These are phyloP conservation scores for Paecilomyces dactylethromorphus DNA, from an alignment of 2,329 filamentous ascomycete species.

Conservation along the genomic window DNA sequence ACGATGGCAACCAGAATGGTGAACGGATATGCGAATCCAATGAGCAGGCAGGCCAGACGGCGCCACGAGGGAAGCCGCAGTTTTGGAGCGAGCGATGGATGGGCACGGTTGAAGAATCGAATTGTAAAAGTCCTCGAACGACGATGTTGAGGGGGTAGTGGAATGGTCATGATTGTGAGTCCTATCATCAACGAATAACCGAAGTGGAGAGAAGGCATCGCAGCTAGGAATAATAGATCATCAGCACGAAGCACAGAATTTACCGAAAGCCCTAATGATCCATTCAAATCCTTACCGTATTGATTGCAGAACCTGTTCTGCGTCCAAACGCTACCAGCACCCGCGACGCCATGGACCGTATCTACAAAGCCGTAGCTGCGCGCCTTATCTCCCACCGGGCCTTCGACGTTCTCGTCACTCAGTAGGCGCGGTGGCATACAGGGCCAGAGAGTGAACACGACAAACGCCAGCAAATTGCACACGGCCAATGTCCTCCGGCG, in stretches of 20 bases:
- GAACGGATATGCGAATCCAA: conserved; percentile 58
- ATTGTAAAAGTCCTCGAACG: conserved; percentile 30
- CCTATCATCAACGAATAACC: conserved; percentile 69
- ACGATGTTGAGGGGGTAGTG: conserved; percentile 50
- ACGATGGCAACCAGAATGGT: conserved; percentile 63
- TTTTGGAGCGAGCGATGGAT: conserved; percentile 9
- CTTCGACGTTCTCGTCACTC: conserved; percentile 48
- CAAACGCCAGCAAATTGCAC: conserved; percentile 54
- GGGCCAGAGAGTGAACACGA: conserved; percentile 54
- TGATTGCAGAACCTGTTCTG: conserved; percentile 70
- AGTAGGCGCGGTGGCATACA: conserved; percentile 56
- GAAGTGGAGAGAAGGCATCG: conserved; percentile 71
- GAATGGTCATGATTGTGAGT: conserved; percentile 60
- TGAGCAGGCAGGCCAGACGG: conserved; percentile 42
- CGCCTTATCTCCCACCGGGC: conserved; percentile 50
- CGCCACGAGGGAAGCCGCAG: conserved; percentile 43
- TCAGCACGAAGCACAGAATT: not conserved
- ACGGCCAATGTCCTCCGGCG: conserved; percentile 51
- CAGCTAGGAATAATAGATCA: conserved; percentile 38
- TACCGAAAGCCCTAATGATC: not conserved
- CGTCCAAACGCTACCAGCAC: conserved; percentile 64
- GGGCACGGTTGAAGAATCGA: conserved; percentile 22
- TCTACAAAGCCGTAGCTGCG: conserved; percentile 56
- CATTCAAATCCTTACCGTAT: conserved; percentile 47
- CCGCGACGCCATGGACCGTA: conserved; percentile 51